Conservation (phyloP, 1,284 basidiomycete species). For the Fistulina hepatica region DNA sequence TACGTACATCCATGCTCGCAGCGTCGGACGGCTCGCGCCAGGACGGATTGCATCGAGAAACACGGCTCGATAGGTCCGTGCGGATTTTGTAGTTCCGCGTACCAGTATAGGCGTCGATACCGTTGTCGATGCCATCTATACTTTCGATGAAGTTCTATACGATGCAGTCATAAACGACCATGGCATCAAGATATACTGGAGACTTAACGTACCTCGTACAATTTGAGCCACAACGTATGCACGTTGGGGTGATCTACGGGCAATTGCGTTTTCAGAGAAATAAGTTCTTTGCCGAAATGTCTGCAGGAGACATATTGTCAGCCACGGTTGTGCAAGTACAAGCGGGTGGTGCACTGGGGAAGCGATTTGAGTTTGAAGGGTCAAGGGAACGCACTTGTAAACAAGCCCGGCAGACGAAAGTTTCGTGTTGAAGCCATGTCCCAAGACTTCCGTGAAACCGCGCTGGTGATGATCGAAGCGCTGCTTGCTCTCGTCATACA, state of each 20-base stretch:
- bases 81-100: slow-evolving; percentile 61
- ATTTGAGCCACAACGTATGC: slow-evolving; percentile 72
- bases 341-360: neutral
- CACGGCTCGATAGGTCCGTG: slow-evolving; percentile 77
- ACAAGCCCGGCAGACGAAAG: slow-evolving; percentile 89
- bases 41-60: slow-evolving; percentile 75
- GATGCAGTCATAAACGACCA: slow-evolving; percentile 1
- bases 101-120: slow-evolving; percentile 67
- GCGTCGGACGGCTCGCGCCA: slow-evolving; percentile 76
- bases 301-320: slow-evolving; percentile 29
- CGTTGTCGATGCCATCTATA: slow-evolving; percentile 94
- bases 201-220: slow-evolving; percentile 59
- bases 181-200: neutral
- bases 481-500: slow-evolving; percentile 72
- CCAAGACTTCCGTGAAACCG: slow-evolving; percentile 86
- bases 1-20: slow-evolving; percentile 58
- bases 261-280: slow-evolving; percentile 53
- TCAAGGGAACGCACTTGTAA: slow-evolving; percentile 62
- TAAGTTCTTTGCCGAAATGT: slow-evolving; percentile 88
- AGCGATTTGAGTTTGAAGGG: neutral
- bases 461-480: slow-evolving; percentile 97
- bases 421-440: slow-evolving; percentile 77
- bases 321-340: too few relatives aligned
- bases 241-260: slow-evolving; percentile 51
- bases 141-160: slow-evolving; percentile 83